Evolutionary conservation across 1,284 basidiomycete species (phyloP).

Genomic region (Rhizoctonia solani): DNA sequence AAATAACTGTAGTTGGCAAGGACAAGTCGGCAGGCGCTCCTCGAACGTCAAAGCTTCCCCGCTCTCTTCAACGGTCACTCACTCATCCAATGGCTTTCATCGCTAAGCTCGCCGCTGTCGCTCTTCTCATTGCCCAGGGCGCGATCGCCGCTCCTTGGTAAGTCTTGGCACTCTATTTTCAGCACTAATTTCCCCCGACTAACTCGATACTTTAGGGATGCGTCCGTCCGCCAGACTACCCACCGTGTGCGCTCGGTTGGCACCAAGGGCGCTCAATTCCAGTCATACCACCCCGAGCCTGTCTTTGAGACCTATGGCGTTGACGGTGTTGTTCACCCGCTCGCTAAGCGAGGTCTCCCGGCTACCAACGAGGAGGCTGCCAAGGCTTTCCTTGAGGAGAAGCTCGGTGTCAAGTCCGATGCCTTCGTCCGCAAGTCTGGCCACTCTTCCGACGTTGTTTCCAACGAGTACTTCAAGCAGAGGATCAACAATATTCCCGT

Average conservation of each 20-base stretch:
- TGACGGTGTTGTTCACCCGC: neutral
- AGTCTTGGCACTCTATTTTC: conserved; percentile 5
- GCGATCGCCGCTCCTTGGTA: conserved; percentile 33
- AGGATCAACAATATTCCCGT: conserved; percentile 52
- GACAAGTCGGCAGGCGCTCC: conserved; percentile 12
- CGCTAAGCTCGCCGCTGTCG: conserved; percentile 3
- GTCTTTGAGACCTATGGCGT: conserved; percentile 29
- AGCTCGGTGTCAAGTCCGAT: conserved; percentile 44
- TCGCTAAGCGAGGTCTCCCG: neutral
- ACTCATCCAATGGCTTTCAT: conserved; percentile 1
- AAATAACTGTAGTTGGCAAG: neutral
- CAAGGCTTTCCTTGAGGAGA: conserved; percentile 46
- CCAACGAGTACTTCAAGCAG: conserved; percentile 52
- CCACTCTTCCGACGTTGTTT: conserved; percentile 44
- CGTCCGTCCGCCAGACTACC: neutral
- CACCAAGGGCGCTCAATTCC: conserved; percentile 4
- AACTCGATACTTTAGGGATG: conserved; percentile 11
- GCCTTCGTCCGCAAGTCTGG: conserved; percentile 48
- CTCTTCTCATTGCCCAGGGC: conserved; percentile 22
- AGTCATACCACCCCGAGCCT: conserved; percentile 33
- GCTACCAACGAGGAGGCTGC: conserved; percentile 43
- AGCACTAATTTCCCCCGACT: conserved; percentile 15
- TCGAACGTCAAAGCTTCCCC: conserved; percentile 2
- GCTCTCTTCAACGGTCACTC: neutral
- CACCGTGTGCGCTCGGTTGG: conserved; percentile 12